Percentiles rank a stretch among this genome's conserved stretches.
phyloP scores from a whole-genome alignment of 768 basidiomycete species.

The Psilocybe cyanescens region DNA sequence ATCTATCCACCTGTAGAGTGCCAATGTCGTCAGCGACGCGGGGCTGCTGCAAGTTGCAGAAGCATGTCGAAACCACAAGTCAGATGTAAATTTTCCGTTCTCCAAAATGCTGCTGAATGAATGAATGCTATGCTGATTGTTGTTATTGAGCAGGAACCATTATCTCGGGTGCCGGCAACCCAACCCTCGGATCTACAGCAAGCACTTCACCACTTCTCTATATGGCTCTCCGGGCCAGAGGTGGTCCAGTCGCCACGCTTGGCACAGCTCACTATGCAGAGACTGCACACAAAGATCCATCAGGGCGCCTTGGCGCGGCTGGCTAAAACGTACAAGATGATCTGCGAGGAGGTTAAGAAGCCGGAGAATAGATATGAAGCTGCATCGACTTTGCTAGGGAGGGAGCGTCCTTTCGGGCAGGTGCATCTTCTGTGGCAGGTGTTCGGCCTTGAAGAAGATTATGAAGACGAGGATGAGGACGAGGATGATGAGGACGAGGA shows the following conservation, averaged over 20 bases:
- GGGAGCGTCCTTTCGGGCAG: slow-evolving; percentile 84
- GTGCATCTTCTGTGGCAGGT: slow-evolving; percentile 76
- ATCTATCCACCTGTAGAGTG: slow-evolving; percentile 36
- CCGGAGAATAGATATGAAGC: slow-evolving; percentile 89
- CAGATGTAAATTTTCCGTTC: slow-evolving; percentile 38
- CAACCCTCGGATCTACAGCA: slow-evolving; percentile 64
- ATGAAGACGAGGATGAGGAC: slow-evolving; percentile 14
- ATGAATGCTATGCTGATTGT: background rate
- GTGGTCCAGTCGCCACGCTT: slow-evolving; percentile 84
- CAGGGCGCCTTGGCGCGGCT: slow-evolving; percentile 72
- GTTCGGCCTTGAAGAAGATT: slow-evolving; percentile 66
- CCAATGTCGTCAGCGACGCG: slow-evolving; percentile 55
- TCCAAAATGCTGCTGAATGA: background rate
- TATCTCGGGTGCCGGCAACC: slow-evolving; percentile 75
- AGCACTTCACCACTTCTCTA: slow-evolving; percentile 73
- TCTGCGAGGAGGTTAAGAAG: slow-evolving; percentile 79
- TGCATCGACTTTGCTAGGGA: slow-evolving; percentile 81
- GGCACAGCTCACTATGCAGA: slow-evolving; percentile 68
- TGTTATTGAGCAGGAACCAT: slow-evolving; percentile 51
- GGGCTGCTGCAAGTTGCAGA: slow-evolving; percentile 52
- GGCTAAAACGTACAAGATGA: slow-evolving; percentile 65
- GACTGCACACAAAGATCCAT: slow-evolving; percentile 73
- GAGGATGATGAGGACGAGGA: slow-evolving; percentile 20
- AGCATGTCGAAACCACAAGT: slow-evolving; percentile 41
- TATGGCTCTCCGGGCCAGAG: slow-evolving; percentile 83